Base-by-base conservation (phyloP, 1,284 basidiomycete genomes). In the Cystobasidium sp. region DNA sequence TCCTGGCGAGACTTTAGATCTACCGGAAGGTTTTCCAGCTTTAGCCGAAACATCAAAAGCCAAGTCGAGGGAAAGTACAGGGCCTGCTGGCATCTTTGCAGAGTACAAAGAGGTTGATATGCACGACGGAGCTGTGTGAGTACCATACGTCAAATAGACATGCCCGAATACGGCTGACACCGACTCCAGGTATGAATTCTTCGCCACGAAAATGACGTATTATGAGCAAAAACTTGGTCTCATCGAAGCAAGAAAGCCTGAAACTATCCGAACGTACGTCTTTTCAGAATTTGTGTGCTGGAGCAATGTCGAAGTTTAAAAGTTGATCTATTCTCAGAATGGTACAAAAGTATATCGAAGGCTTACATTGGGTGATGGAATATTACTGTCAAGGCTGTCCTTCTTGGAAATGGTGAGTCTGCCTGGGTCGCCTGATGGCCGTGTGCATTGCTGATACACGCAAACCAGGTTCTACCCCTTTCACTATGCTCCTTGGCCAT, bases 341-440 rank as follows among this genome's bases (percentile, higher is more conserved):
- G 68, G 85, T 88, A 10, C 93, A 87, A 79, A 88, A 89, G 75
- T 99, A 97, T 82, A 87, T 93, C 46, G 94, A 99, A 82, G 97
- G 96, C 0, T 84, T 99, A 76, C 96, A 98, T 81, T 99, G 96
- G 97, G 94, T 99, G 39, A 91, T 99, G 88, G 91, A 94, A 82
- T 99, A 99, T 83, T 99, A 99, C 83, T 98, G 97, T 83, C 89
- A 91, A 77, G 96, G 96, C 46, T 94, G 97, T 18, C 92, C 93
- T 1, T 95, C 93, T 6, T 99, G 96, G 96, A 89, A 93, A 37
- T 99, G 97, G 82, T 83, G 39, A 37, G 70, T 20, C 14, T 20
- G 12, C n/a, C 10, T 51, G n/a, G 10, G 12, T 43, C 24, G 6
- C 9, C 47, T 14, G 41, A n/a, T 10, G 6, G 6, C 3, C 22